Evolutionary conservation across 768 basidiomycete genomes (phyloP).

Genomic region (Rubroboletus satanas): DNA sequence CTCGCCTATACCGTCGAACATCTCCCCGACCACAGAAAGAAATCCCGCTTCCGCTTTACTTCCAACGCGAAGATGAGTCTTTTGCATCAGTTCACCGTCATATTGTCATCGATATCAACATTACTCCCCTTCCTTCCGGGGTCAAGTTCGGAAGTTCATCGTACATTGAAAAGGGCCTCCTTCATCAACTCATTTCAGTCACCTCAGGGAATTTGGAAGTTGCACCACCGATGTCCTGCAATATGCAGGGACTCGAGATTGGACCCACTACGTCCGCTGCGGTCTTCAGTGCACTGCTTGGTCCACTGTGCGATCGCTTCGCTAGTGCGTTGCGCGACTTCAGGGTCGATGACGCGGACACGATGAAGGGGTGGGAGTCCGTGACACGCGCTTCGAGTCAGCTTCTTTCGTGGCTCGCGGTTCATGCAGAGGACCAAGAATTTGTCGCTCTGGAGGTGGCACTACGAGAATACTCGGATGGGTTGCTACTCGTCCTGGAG

Average conservation of each 20-base stretch:
- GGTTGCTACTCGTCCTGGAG: slow-evolving; percentile 38
- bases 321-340: slow-evolving; percentile 36
- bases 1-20: slow-evolving; percentile 15
- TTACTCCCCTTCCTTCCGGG: slow-evolving; percentile 48
- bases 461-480: slow-evolving; percentile 37
- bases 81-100: slow-evolving; percentile 11
- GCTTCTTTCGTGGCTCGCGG: slow-evolving; percentile 44
- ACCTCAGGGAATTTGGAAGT: slow-evolving; percentile 28
- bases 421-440: slow-evolving; percentile 34
- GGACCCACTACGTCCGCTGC: slow-evolving; percentile 40
- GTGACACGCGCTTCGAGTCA: slow-evolving; percentile 41
- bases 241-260: slow-evolving; percentile 41
- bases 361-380: slow-evolving; percentile 37
- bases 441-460: slow-evolving; percentile 27
- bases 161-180: slow-evolving; percentile 57
- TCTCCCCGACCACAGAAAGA: slow-evolving; percentile 9
- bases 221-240: slow-evolving; percentile 29
- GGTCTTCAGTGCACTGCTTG: slow-evolving; percentile 44
- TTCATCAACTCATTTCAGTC: slow-evolving; percentile 52
- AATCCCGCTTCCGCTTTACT: slow-evolving; percentile 13
- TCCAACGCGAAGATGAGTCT: slow-evolving; percentile 10
- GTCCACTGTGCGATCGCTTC: slow-evolving; percentile 45
- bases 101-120: slow-evolving; percentile 47
- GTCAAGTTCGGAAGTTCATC: slow-evolving; percentile 48
- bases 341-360: slow-evolving; percentile 22